Conservation (phyloP, 2,329 filamentous ascomycete genomes). For the Pseudonectria buxi region DNA sequence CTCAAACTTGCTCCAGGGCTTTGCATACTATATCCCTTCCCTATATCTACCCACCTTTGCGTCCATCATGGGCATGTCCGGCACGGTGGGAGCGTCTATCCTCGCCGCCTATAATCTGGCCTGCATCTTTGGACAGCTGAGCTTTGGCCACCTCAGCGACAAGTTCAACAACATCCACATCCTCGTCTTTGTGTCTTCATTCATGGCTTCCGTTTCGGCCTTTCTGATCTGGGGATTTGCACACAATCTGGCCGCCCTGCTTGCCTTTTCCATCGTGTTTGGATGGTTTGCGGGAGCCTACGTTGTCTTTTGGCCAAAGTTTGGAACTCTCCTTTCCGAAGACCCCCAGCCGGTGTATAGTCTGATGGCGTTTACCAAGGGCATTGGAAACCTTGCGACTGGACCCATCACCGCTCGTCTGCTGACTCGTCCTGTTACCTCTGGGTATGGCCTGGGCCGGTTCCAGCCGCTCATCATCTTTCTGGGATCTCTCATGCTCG, state of each 20-base stretch:
- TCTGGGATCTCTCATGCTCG: slow-evolving; percentile 11
- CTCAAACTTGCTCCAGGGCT: slow-evolving; percentile 44
- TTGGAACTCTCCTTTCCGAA: slow-evolving; percentile 20
- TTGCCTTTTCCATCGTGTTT: slow-evolving; percentile 46
- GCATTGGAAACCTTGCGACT: slow-evolving; percentile 21
- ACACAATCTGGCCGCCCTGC: slow-evolving; percentile 35
- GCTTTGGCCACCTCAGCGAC: slow-evolving; percentile 43
- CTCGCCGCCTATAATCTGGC: slow-evolving; percentile 42
- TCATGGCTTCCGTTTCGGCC: slow-evolving; percentile 41
- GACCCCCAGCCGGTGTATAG: slow-evolving; percentile 21
- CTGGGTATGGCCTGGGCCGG: slow-evolving; percentile 9
- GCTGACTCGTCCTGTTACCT: slow-evolving; percentile 8
- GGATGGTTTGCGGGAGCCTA: slow-evolving; percentile 48
- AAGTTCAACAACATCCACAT: slow-evolving; percentile 36
- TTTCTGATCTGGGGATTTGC: slow-evolving; percentile 51
- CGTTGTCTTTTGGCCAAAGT: slow-evolving; percentile 20
- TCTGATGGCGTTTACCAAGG: slow-evolving; percentile 24
- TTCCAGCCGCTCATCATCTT: slow-evolving; percentile 12
- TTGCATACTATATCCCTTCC: slow-evolving; percentile 49
- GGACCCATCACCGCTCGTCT: slow-evolving; percentile 19
- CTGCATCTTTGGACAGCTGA: slow-evolving; percentile 36
- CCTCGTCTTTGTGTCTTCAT: slow-evolving; percentile 34
- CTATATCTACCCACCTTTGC: slow-evolving; percentile 48
- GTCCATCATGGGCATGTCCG: slow-evolving; percentile 30
- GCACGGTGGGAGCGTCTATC: slow-evolving; percentile 38